Conservation (phyloP, 129 eudicot genomes). For the Sambucus nigra region DNA sequence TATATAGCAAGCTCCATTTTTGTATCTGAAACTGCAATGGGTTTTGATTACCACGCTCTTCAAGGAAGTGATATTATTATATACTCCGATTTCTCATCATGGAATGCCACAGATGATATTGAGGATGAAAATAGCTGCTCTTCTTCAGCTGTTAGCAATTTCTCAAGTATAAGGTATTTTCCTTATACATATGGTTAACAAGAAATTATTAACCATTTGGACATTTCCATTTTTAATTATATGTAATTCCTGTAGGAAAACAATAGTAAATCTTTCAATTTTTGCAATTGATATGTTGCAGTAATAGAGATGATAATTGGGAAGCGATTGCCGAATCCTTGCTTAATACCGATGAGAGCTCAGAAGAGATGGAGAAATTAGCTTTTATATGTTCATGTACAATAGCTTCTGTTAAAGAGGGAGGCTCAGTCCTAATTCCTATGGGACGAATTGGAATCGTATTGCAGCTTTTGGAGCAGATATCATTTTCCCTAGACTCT, state of each 20-base stretch:
- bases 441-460: conserved; percentile 59
- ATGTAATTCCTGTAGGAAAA: background rate
- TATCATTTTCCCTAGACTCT: conserved; percentile 43
- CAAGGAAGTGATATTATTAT: conserved; percentile 52
- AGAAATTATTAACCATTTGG: too few species aligned
- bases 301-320: conserved; percentile 18
- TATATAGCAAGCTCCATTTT: conserved; percentile 49
- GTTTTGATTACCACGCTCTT: conserved; percentile 51
- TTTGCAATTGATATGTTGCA: conserved; percentile 19
- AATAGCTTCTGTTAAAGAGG: conserved; percentile 48
- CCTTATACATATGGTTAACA: background rate
- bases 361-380: conserved; percentile 67
- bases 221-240: background rate
- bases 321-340: conserved; percentile 20
- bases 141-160: conserved; percentile 12
- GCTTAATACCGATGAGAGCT: conserved; percentile 34
- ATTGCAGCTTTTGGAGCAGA: conserved; percentile 67
- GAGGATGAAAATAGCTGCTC: conserved; percentile 21
- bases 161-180: conserved; percentile 28
- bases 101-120: conserved; percentile 8
- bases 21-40: conserved; percentile 43
- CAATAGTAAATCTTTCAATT: conserved; percentile 1
- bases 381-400: conserved; percentile 56
- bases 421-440: conserved; percentile 87
- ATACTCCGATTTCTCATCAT: conserved; percentile 50